Evolutionary conservation across 306 rosid genomes (phyloP).

Genomic region (Castanea sativa): DNA sequence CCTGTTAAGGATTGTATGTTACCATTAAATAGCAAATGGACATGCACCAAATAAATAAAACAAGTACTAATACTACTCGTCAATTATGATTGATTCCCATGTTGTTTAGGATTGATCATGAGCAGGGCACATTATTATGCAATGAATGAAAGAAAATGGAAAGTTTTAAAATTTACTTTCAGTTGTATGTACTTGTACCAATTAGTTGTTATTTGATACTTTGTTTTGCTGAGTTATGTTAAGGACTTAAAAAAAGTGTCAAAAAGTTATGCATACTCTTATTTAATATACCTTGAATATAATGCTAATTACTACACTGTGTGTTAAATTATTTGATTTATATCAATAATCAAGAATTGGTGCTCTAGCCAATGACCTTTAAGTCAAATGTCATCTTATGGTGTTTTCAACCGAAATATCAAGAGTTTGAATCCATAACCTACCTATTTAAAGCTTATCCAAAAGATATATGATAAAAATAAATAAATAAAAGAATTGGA

Average conservation of each 20-base stretch:
- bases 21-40: neutral
- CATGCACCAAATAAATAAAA: neutral
- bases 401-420: too few relatives aligned
- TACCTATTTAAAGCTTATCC: too few relatives aligned
- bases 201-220: neutral
- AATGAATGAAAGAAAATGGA: neutral
- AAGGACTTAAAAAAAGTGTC: neutral
- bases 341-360: neutral
- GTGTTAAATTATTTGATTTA: neutral
- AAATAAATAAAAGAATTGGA: too few relatives aligned
- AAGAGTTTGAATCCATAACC: too few relatives aligned
- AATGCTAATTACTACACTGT: neutral
- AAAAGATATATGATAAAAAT: too few relatives aligned
- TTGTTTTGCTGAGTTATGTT: neutral
- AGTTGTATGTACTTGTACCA: too few relatives aligned
- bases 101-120: neutral
- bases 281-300: neutral
- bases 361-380: neutral
- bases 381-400: too few relatives aligned
- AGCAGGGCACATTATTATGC: too few relatives aligned
- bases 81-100: neutral
- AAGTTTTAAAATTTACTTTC: neutral
- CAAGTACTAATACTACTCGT: neutral
- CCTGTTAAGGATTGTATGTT: slow-evolving; percentile 36
- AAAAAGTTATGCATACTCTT: too few relatives aligned